phyloP scores from a whole-genome alignment of 2,329 filamentous ascomycete species.

The Diaporthe aspalathi region DNA sequence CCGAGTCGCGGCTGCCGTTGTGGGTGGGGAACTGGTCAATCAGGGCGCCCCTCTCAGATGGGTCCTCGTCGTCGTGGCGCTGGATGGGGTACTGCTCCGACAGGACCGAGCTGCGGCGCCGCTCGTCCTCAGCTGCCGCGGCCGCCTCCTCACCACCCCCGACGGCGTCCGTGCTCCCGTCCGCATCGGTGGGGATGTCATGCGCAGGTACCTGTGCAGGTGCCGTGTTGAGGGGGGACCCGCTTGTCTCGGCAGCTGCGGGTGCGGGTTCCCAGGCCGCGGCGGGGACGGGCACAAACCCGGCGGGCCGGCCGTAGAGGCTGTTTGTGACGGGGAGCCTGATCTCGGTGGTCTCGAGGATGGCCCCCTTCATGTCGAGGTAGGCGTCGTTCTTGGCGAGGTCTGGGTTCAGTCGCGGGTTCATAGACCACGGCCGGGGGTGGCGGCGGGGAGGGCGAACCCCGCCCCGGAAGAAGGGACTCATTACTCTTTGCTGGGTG shows the following conservation, averaged over 20 bases:
- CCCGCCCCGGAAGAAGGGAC: conserved; percentile 38
- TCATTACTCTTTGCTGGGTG: conserved; percentile 26
- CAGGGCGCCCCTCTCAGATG: neutral
- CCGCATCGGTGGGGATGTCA: neutral
- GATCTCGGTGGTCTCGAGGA: conserved; percentile 22
- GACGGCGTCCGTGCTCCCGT: neutral
- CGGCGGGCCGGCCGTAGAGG: conserved; percentile 28
- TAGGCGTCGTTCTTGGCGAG: conserved; percentile 20
- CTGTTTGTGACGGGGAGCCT: conserved; percentile 38
- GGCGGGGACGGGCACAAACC: neutral
- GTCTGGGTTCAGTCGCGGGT: conserved; percentile 38
- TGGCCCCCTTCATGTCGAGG: conserved; percentile 27
- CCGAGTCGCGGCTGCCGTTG: conserved; percentile 15
- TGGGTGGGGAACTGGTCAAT: conserved; percentile 1
- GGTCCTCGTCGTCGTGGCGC: conserved; percentile 16
- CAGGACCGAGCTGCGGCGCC: neutral
- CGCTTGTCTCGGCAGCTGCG: neutral
- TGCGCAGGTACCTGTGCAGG: neutral
- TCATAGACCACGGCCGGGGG: conserved; percentile 36
- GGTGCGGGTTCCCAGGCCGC: conserved; percentile 8
- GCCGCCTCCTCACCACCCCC: neutral
- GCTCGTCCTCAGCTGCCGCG: neutral
- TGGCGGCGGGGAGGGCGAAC: conserved; percentile 36
- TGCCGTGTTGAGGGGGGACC: neutral
- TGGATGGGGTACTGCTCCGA: conserved; percentile 3